Evolutionary conservation across 306 rosid genomes (phyloP), one percentile per base, ranked within the genome.

Genomic region (Luffa aegyptiaca): DNA sequence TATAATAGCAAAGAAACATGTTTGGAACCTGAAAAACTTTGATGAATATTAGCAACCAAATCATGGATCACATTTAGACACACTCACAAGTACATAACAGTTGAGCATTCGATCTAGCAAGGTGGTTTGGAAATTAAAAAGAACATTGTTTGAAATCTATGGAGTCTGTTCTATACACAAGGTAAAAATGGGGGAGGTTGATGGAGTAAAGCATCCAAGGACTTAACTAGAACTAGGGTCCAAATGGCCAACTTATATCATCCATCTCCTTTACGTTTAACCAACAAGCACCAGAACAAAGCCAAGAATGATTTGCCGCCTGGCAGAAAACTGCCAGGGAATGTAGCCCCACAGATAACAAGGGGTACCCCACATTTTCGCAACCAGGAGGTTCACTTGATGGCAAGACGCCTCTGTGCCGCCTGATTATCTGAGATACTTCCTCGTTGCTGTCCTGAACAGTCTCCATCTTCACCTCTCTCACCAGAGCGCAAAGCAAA

Each of bases 251-350:
- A 49, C 78, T 73, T 49, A 75, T 33, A 75, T 35, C 13, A 52
- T 61, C 70, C 80, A 58, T 58, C 71, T 77, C 80, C 80, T 77
- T 20, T 13, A n/a, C 53, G 53, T 56, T 76, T 41, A 41, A 26
- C 56, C 4, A 39, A 77, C 80, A 61, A 58, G 71, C 39, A 56
- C 80, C 41, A 58, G 70, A 82, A 85, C 84, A 88, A 83, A 94
- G 97, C 98, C 98, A 94, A 94, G 98, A 94, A 94, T 92, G 98
- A 94, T 86, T 94, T 92, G 98, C 98, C 96, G 95, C 92, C 86
- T 81, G 84, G 79, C 92, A 83, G 58, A 17, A 72, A 77, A 83
- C 83, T 87, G 91, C 91, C 96, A 86, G 92, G 88, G 80, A 69
- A 84, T 61, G 18, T 45, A 79, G 63, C 56, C 56, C 74, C 46